Percentiles rank a stretch among this genome's conserved stretches.
These are phyloP conservation scores for Epichloe baconii DNA, from an alignment of 2,329 filamentous ascomycete genomes.

Conservation along the genomic window DNA sequence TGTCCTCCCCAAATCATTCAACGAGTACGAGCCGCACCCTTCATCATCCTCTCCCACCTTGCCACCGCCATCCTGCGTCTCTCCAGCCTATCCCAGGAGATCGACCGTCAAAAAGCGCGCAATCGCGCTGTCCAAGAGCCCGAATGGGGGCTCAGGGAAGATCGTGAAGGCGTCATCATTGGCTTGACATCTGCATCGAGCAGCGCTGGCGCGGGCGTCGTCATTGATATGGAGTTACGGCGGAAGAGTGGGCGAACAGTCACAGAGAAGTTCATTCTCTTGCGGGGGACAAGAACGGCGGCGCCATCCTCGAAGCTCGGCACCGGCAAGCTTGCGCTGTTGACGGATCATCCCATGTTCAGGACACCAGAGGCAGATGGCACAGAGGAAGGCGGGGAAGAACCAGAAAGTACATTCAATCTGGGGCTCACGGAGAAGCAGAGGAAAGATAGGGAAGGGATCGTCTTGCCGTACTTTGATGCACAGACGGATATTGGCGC, in stretches of 20 bases:
- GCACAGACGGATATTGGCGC: conserved; percentile 69
- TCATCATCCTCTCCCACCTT: conserved; percentile 66
- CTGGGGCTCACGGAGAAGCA: conserved; percentile 85
- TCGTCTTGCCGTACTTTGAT: conserved; percentile 92
- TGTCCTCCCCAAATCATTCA: conserved; percentile 26
- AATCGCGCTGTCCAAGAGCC: conserved; percentile 66
- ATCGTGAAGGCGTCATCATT: conserved; percentile 64
- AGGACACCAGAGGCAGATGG: conserved; percentile 26
- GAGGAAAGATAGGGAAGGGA: conserved; percentile 68
- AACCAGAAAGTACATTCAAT: conserved; percentile 68
- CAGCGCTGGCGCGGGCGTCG: conserved; percentile 38
- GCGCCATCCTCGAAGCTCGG: conserved; percentile 11
- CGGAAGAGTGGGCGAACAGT: conserved; percentile 71
- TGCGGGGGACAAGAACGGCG: background rate
- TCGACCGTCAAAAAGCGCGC: conserved; percentile 60
- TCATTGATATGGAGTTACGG: conserved; percentile 76
- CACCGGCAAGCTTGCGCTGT: conserved; percentile 36
- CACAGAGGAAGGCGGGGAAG: conserved; percentile 31
- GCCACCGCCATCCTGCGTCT: conserved; percentile 71
- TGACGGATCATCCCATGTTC: conserved; percentile 68
- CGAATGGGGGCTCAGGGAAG: conserved; percentile 64
- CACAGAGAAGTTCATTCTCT: conserved; percentile 49
- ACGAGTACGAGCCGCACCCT: conserved; percentile 50
- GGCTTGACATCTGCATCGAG: conserved; percentile 35
- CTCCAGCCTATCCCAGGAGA: conserved; percentile 59